phyloP scores from a whole-genome alignment of 495 filamentous ascomycete species.

The Aspergillus wentii region DNA sequence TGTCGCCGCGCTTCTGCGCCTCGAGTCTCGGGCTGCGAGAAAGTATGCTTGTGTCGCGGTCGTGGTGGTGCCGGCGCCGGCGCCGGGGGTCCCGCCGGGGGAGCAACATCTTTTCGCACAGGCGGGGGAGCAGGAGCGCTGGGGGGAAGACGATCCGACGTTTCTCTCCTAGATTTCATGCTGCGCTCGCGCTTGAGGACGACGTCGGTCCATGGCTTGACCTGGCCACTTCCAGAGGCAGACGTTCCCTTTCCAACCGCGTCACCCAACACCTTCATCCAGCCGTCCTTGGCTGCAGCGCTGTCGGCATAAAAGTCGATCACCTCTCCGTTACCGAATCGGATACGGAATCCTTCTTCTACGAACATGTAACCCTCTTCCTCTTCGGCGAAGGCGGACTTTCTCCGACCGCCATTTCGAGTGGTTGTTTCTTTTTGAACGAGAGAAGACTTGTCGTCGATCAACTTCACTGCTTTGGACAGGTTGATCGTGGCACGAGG shows the following conservation, averaged over 20 bases:
- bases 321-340: constrained; percentile 94
- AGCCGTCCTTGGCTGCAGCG: constrained; percentile 77
- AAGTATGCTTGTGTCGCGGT: constrained; percentile 37
- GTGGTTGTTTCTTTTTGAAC: constrained; percentile 72
- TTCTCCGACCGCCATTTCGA: constrained; percentile 72
- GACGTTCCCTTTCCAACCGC: constrained; percentile 67
- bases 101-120: constrained; percentile 17
- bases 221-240: constrained; percentile 33
- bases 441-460: constrained; percentile 84
- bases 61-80: constrained; percentile 21
- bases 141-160: constrained; percentile 14
- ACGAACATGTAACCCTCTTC: constrained; percentile 99
- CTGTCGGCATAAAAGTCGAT: constrained; percentile 98
- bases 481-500: constrained; percentile 96
- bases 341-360: constrained; percentile 96
- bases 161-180: constrained; percentile 29
- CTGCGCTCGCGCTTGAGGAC: constrained; percentile 55
- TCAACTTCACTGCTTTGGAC: constrained; percentile 86
- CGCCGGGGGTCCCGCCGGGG: constrained; percentile 22
- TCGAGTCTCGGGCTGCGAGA: constrained; percentile 40
- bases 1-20: constrained; percentile 34
- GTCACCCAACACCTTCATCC: constrained; percentile 88
- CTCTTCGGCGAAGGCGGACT: constrained; percentile 94
- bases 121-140: constrained; percentile 16
- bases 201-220: constrained; percentile 74